A percentile compares a stretch with the other conserved stretches of the same genome.
Evolutionary conservation across 208 protist species (phyloP).

Genomic region (Wallacemonas sp.): DNA sequence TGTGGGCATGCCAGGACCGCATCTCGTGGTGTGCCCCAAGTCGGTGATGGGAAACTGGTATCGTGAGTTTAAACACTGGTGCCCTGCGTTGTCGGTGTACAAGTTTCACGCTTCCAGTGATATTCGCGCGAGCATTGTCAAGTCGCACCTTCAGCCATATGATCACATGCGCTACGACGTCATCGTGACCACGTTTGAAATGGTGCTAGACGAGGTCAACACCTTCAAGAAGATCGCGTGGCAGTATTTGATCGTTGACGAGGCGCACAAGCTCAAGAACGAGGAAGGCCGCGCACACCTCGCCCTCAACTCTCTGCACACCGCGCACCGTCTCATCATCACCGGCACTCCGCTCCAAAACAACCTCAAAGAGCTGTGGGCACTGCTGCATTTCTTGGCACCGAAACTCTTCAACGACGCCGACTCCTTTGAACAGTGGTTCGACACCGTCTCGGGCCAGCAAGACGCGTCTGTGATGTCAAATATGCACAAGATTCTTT

Average conservation of each 20-base stretch:
- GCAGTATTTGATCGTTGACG: conserved; percentile 99
- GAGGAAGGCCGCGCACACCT: conserved; percentile 75
- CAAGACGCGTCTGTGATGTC: conserved; percentile 81
- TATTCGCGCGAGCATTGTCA: conserved; percentile 80
- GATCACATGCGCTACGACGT: conserved; percentile 84
- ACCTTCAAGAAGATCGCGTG: conserved; percentile 91
- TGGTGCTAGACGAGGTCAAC: conserved; percentile 90
- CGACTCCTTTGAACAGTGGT: conserved; percentile 92
- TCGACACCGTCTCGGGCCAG: conserved; percentile 85
- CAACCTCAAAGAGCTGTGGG: conserved; percentile 96
- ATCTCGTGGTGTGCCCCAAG: conserved; percentile 97
- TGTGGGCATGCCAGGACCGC: conserved; percentile 90
- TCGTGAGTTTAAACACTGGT: conserved; percentile 97
- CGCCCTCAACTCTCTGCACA: conserved; percentile 66
- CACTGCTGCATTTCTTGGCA: conserved; percentile 94
- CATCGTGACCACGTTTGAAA: conserved; percentile 98
- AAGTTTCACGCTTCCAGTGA: conserved; percentile 95
- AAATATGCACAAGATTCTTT: conserved; percentile 91
- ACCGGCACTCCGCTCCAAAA: conserved; percentile 98
- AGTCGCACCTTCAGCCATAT: conserved; percentile 56
- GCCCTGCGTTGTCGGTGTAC: conserved; percentile 91
- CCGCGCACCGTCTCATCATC: conserved; percentile 94
- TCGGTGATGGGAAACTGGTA: conserved; percentile 98
- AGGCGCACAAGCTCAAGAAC: conserved; percentile 97
- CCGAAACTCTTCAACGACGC: conserved; percentile 90